Base-by-base conservation (phyloP, 805 yeast species). In the Henningerozyma blattae region DNA sequence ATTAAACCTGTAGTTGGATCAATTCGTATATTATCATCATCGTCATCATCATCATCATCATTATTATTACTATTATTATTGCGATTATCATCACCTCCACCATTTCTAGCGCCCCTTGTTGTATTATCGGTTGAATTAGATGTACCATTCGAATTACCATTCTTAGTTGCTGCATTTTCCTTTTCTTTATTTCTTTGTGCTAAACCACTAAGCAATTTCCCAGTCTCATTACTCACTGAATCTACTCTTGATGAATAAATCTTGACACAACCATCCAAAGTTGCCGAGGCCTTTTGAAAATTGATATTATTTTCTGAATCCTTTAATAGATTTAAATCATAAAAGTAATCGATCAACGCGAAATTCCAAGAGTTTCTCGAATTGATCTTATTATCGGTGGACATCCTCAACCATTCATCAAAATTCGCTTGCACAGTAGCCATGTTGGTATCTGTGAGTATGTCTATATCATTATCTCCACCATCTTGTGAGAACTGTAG, bases 251-350 rank as follows among this genome's bases (percentile, higher is more conserved):
- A 81, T 10, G 87, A 74, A 52, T 89, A 89, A 34, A 89, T 84
- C 59, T 86, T 86, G 22, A 87, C 89, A 63, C 96, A 87, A 0
- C 96, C 96, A 48, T 87, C 96, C 16, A 89, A 62, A 1, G 96
- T 84, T 3, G 93, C 85, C 1, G 91, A 75, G 0, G 96, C 97
- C 44, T 77, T 74, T 53, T 84, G 95, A 54, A 89, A 87, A 54
- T 86, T 85, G 47, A 87, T 82, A 22, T 75, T 67, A 27, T 75
- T 68, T 36, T 79, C 85, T 4, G 85, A 79, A 34, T 79, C 93
- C 44, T 72, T 69, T 30, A 83, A 64, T 19, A 84, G 69, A 18
- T 81, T 70, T 57, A 85, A 64, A 48, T 84, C 94, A 48, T 86
- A 81, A 52, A 87, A 87, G 56, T 86, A 87, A 55, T 87, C 96